Evolutionary conservation across 2,329 filamentous ascomycete species (phyloP), one percentile per base, ranked within the genome.

Genomic region (Sclerotinia minor): DNA sequence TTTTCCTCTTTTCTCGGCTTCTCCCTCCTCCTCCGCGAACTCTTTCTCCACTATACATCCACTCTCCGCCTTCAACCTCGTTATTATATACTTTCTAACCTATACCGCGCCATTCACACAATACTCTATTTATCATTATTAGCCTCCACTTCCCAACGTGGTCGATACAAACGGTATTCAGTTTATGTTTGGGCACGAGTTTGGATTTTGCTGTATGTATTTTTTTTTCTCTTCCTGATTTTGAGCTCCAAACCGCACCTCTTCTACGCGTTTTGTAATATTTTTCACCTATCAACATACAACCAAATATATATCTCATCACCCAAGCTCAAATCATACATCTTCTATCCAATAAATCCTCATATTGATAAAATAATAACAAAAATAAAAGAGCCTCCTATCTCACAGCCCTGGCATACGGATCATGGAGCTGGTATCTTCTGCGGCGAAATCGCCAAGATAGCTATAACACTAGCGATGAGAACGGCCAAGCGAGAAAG

Each of bases 381-480:
- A 44, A 4, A 19, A 1, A 44, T 9, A 44, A 29, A 24, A 59
- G 55, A 29, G 11, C 24, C 17, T 59, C 24, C 26, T 59, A 44
- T n/a, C 35, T 15, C 35, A 59, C 35, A 44, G 35, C 38, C 24
- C 38, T 59, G 15, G n/a, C 55, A 26, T 59, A 59, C 8, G 55
- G 55, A 24, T 19, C 35, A 44, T 59, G 55, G 55, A 44, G 13
- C 55, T 59, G 55, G 55, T 59, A 44, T 44, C 21, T 59, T n/a
- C 13, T 21, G 38, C n/a, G n/a, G n/a, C 32, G 55, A 44, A 11
- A 54, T n/a, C 17, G 21, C 35, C 55, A n/a, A 5, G 26, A 24
- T 26, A 38, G n/a, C n/a, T 13, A 26, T 38, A 21, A 59, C 6
- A n/a, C 32, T 9, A 24, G n/a, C 6, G 55, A 26, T 24, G 24